A percentile compares a stretch with the other conserved stretches of the same genome.
Conservation (phyloP, 2,329 filamentous ascomycete species). For the Incumbomyces delicatus region DNA sequence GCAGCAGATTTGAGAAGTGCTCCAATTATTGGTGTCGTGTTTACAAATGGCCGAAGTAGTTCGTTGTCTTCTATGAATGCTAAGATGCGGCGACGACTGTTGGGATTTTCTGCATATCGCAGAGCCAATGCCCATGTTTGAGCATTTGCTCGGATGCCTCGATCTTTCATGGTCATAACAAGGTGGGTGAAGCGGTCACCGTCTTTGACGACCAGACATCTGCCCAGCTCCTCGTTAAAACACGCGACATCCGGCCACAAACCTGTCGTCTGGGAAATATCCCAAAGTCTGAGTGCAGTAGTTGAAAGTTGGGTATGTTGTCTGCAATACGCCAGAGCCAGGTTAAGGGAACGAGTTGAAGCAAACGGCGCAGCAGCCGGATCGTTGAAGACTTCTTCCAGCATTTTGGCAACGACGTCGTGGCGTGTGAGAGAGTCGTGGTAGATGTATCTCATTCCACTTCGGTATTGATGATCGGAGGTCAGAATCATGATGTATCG, state of each 20-base stretch:
- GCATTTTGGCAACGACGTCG: conserved; percentile 4
- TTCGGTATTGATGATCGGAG: not conserved
- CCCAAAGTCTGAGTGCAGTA: not conserved
- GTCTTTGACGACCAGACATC: conserved; percentile 2
- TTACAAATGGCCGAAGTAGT: not conserved
- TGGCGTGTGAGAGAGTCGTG: not conserved
- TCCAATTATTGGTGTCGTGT: too few relatives aligned
- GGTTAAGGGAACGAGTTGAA: not conserved
- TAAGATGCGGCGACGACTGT: not conserved
- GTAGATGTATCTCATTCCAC: not conserved
- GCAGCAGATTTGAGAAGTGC: not conserved
- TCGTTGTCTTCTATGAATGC: not conserved
- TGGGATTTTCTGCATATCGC: not conserved
- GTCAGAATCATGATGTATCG: not conserved
- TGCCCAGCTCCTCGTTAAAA: not conserved
- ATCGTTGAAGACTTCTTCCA: conserved; percentile 12
- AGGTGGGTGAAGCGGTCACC: not conserved
- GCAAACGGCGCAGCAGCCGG: conserved; percentile 2
- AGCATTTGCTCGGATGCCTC: not conserved
- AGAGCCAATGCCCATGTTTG: not conserved
- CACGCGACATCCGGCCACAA: conserved; percentile 4
- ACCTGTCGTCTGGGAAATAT: not conserved
- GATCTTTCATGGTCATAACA: not conserved
- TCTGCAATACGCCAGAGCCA: not conserved
- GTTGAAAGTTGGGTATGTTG: not conserved